phyloP scores from a whole-genome alignment of 176 grass and related monocot species.

The sorghum (Sorghum bicolor) region DNA sequence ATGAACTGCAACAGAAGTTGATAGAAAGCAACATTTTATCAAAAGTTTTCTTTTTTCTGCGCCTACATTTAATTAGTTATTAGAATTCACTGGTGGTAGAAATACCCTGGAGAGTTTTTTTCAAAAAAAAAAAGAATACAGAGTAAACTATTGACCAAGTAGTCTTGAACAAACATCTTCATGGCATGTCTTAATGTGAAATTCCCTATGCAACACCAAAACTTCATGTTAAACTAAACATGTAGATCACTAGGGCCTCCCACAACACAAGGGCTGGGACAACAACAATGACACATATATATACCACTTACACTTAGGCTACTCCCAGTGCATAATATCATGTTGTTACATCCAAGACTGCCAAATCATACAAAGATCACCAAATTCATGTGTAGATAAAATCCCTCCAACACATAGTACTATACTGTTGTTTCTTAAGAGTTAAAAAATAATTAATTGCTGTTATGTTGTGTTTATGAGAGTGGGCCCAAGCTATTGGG shows the following conservation, averaged over 20 bases:
- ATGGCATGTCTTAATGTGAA: neutral
- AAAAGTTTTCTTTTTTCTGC: neutral
- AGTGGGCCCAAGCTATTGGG: neutral
- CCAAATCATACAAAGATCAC: neutral
- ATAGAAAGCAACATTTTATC: conserved; percentile 11
- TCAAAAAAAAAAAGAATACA: neutral
- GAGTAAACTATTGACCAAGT: neutral
- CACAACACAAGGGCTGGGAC: neutral
- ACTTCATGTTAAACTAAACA: conserved; percentile 13
- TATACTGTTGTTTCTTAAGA: neutral
- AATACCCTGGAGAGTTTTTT: neutral
- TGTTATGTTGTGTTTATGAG: neutral
- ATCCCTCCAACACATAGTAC: neutral
- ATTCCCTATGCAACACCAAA: conserved; percentile 24
- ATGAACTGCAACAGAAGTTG: conserved; percentile 69
- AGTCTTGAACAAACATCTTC: conserved; percentile 14
- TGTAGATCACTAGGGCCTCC: neutral
- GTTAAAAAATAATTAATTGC: neutral
- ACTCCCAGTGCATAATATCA: neutral
- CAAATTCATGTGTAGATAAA: neutral
- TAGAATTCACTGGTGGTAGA: neutral
- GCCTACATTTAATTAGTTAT: neutral
- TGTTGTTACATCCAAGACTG: neutral
- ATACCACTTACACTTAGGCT: conserved; percentile 30
- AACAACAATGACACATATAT: neutral